Conservation (phyloP, 768 basidiomycete species). For the Rhodotorula paludigena region DNA sequence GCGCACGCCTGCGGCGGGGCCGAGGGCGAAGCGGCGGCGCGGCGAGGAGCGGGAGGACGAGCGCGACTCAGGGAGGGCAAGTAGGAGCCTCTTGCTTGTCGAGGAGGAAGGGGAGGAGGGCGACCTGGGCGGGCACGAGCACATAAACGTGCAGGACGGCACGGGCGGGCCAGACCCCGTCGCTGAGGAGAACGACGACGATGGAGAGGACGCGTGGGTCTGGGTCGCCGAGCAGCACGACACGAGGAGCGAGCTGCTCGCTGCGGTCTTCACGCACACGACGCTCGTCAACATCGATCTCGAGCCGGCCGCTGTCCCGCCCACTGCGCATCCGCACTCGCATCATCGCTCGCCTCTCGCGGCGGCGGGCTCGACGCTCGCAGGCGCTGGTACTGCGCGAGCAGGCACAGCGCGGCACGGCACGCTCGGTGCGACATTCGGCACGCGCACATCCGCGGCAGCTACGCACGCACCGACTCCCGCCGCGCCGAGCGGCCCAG, state of each 20-base stretch:
- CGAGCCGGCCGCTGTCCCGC: neutral
- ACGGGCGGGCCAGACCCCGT: too few species aligned
- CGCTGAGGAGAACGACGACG: neutral
- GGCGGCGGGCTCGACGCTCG: neutral
- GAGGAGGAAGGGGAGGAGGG: neutral
- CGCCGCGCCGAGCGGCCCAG: neutral
- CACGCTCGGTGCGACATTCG: neutral
- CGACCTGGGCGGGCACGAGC: neutral
- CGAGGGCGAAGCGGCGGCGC: neutral
- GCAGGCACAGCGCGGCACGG: neutral
- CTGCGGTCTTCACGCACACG: conserved; percentile 27
- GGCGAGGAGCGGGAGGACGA: neutral
- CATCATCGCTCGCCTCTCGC: neutral
- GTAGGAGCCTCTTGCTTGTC: neutral
- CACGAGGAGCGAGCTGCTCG: conserved; percentile 14
- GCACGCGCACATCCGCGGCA: neutral
- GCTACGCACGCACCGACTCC: neutral
- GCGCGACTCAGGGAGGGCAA: neutral
- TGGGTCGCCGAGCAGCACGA: conserved; percentile 22
- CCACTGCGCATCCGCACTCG: neutral
- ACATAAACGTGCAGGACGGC: neutral
- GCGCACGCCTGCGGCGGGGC: neutral
- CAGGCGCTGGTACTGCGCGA: neutral
- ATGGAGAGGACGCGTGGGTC: conserved; percentile 8
- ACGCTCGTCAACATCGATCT: conserved; percentile 14